Evolutionary conservation across 768 basidiomycete genomes (phyloP), one percentile per base, ranked within the genome.

Genomic region (Solioccasus polychromus): DNA sequence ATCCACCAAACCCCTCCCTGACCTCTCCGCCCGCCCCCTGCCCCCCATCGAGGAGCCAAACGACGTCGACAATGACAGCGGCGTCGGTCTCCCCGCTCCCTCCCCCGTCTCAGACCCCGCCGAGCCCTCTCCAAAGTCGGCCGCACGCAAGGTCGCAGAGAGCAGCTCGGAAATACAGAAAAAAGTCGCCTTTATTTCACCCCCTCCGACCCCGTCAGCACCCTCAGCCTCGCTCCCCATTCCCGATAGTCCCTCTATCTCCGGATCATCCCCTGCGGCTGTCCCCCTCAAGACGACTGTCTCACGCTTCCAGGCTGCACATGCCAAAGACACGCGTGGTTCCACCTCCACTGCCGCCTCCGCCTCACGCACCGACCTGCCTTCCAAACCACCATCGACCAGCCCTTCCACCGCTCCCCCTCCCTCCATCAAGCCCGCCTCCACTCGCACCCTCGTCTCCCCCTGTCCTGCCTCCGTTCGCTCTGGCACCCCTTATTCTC

Each of bases 171-270:
- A 85, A 53, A 71, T 78, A 25, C 79, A 78, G 59, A 92, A 92
- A 74, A 90, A 90, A 69, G 90, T 92, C 35, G 90, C 88, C 22
- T 92, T 92, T 68, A 76, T 87, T 57, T 88, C 88, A 23, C 88
- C 88, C 39, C 80, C 85, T 12, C 85, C 85, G 23, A 85, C 87
- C 0, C 82, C 84, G 39, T 66, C 72, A 30, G 75, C 69, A 49
- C 70, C 76, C 48, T 60, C 61, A 42, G 48, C 62, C 51, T 78
- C 83, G 64, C 76, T 73, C 59, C 63, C 73, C 41, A 68, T 80
- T 44, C 75, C 78, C 37, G 74, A 78, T 53, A 52, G 54, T 62
- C 53, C 60, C 63, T 50, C 55, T 49, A 65, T 54, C 56, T 52
- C 63, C 61, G 62, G 61, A 58, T 52, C 64, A 45, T 44, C 54